Evolutionary conservation across 169 alveolate genomes (phyloP).

Genomic region (Plasmodium reichenowi): DNA sequence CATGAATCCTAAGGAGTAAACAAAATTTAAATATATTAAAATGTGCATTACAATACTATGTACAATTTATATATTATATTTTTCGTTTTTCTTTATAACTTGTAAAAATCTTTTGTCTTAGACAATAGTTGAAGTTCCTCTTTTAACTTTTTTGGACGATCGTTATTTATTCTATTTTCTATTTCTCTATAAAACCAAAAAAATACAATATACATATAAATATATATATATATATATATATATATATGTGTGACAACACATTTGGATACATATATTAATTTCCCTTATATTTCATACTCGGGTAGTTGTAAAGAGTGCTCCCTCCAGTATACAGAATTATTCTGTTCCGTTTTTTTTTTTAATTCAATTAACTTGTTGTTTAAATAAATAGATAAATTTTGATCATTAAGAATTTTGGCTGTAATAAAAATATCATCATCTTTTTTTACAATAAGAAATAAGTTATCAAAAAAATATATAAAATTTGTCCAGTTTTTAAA

Average conservation of each 20-base stretch:
- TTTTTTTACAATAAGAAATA: slow-evolving; percentile 28
- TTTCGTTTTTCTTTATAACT: slow-evolving; percentile 14
- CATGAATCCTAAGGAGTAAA: slow-evolving; percentile 45
- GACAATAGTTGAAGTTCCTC: slow-evolving; percentile 70
- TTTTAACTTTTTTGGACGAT: slow-evolving; percentile 63
- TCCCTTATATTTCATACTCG: slow-evolving; percentile 10
- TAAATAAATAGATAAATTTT: slow-evolving; percentile 41
- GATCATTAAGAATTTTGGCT: slow-evolving; percentile 56
- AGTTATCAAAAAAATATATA: slow-evolving; percentile 48
- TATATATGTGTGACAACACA: background rate
- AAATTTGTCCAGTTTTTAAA: slow-evolving; percentile 81
- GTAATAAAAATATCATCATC: slow-evolving; percentile 23
- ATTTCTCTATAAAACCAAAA: slow-evolving; percentile 27
- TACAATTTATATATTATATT: background rate
- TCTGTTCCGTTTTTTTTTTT: slow-evolving; percentile 34
- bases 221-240: background rate
- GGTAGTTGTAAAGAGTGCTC: slow-evolving; percentile 55
- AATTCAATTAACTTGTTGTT: slow-evolving; percentile 55
- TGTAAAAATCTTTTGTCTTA: slow-evolving; percentile 69
- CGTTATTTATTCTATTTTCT: slow-evolving; percentile 47
- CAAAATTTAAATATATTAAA: background rate
- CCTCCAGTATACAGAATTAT: slow-evolving; percentile 59
- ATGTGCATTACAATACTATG: background rate
- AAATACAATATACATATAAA: background rate
- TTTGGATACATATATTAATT: background rate